Percentiles rank a stretch among this genome's conserved stretches.
phyloP scores from a whole-genome alignment of 176 grass and related monocot species.

The Pontederia paniculata region DNA sequence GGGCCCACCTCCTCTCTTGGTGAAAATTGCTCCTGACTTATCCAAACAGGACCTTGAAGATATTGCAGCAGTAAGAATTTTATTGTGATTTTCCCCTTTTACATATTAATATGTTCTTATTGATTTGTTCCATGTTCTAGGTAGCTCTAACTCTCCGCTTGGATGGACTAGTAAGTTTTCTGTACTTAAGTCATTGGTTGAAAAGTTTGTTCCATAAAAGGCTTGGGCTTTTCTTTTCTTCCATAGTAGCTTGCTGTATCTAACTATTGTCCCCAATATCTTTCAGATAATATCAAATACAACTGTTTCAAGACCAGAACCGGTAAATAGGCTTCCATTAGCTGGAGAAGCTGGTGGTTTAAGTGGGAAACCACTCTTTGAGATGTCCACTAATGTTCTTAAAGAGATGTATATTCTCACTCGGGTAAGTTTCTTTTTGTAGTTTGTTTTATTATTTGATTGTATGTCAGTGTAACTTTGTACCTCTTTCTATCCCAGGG shows the following conservation, averaged over 20 bases:
- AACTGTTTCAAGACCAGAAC: slow-evolving; percentile 62
- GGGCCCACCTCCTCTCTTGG: slow-evolving; percentile 83
- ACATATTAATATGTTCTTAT: slow-evolving; percentile 26
- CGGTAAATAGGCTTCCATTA: slow-evolving; percentile 51
- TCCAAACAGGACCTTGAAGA: slow-evolving; percentile 94
- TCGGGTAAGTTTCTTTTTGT: slow-evolving; percentile 27
- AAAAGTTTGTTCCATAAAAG: background rate
- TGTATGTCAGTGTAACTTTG: slow-evolving; percentile 1
- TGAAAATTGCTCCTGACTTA: slow-evolving; percentile 93
- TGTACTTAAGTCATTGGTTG: background rate
- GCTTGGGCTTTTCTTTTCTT: background rate
- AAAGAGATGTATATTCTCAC: slow-evolving; percentile 93
- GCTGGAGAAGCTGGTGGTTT: slow-evolving; percentile 80
- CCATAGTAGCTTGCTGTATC: background rate
- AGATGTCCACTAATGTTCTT: slow-evolving; percentile 66
- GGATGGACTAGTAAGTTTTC: slow-evolving; percentile 79
- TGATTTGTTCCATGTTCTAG: slow-evolving; percentile 32
- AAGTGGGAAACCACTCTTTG: slow-evolving; percentile 94
- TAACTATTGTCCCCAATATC: background rate
- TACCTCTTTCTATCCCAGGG: slow-evolving; percentile 37
- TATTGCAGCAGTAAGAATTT: slow-evolving; percentile 62
- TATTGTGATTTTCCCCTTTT: slow-evolving; percentile 1
- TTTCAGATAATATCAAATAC: slow-evolving; percentile 95
- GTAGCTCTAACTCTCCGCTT: slow-evolving; percentile 78
- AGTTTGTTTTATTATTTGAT: slow-evolving; percentile 21